Conservation (phyloP, 257 asterid genomes). For the Gardenia jasminoides region DNA sequence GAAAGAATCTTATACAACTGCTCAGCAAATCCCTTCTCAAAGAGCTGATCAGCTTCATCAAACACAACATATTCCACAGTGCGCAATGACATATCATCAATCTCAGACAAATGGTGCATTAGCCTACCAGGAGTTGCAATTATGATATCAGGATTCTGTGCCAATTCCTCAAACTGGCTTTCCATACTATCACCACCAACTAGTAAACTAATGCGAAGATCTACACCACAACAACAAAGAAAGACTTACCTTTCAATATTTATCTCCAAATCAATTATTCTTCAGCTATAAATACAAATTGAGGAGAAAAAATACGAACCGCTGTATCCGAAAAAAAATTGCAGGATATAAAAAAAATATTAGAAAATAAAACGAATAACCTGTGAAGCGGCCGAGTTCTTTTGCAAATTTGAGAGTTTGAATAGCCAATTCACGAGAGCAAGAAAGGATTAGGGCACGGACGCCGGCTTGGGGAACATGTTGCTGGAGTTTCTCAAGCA, state of each 20-base stretch:
- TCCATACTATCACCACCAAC: constrained; percentile 99
- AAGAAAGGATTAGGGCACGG: constrained; percentile 84
- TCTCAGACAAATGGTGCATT: constrained; percentile 89
- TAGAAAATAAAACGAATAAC: constrained; percentile 19
- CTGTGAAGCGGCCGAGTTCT: constrained; percentile 84
- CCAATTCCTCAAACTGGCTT: constrained; percentile 90
- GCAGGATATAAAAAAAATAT: not conserved
- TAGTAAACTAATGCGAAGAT: constrained; percentile 77
- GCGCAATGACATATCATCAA: constrained; percentile 91
- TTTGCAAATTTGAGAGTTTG: constrained; percentile 81
- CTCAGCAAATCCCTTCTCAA: constrained; percentile 93
- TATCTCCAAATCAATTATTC: not conserved
- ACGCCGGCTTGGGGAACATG: constrained; percentile 91
- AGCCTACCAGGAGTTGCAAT: constrained; percentile 97
- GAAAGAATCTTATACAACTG: constrained; percentile 74
- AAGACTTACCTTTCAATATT: not conserved
- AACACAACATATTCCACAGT: constrained; percentile 89
- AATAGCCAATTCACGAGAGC: constrained; percentile 92
- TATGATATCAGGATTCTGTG: constrained; percentile 85
- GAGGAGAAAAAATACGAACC: no score
- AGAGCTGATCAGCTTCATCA: constrained; percentile 95
- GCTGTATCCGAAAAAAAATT: not conserved
- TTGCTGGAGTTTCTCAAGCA: constrained; percentile 87
- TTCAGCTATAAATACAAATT: no score
- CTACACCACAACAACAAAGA: constrained; percentile 41